phyloP scores from a whole-genome alignment of 805 yeast genomes.

The Kazachstania africana region DNA sequence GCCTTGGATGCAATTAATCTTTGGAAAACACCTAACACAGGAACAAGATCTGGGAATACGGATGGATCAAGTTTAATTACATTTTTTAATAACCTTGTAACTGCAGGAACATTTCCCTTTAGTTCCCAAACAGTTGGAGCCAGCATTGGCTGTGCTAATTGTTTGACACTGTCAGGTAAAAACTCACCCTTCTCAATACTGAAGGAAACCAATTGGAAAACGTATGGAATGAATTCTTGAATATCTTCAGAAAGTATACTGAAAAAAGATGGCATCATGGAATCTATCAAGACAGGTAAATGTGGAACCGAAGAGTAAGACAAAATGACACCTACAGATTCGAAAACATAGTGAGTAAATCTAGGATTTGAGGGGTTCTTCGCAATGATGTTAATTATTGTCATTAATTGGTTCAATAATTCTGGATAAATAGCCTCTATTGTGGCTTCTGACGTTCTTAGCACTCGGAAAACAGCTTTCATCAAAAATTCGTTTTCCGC shows the following conservation, averaged over 20 bases:
- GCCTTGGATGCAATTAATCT: conserved; percentile 76
- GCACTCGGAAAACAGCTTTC: conserved; percentile 76
- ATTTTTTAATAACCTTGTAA: conserved; percentile 65
- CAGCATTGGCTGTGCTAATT: conserved; percentile 66
- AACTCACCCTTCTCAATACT: conserved; percentile 44
- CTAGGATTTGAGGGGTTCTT: conserved; percentile 93
- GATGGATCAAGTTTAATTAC: conserved; percentile 35
- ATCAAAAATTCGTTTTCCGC: conserved; percentile 92
- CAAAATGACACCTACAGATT: conserved; percentile 68
- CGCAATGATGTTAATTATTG: conserved; percentile 57
- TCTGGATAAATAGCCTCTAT: conserved; percentile 37
- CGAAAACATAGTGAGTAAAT: conserved; percentile 84
- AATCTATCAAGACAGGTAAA: conserved; percentile 23
- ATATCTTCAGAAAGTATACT: conserved; percentile 68
- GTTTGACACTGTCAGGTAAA: conserved; percentile 55
- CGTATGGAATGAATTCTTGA: conserved; percentile 89
- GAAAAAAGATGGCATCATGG: conserved; percentile 57
- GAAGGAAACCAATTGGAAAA: conserved; percentile 79
- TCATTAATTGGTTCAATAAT: conserved; percentile 50
- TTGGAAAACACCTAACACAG: conserved; percentile 93
- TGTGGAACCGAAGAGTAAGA: conserved; percentile 34
- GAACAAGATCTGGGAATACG: conserved; percentile 42
- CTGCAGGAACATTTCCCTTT: conserved; percentile 87
- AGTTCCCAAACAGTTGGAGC: conserved; percentile 92
- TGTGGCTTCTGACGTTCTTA: conserved; percentile 59